A percentile compares a stretch with the other conserved stretches of the same genome.
phyloP scores from a whole-genome alignment of 208 protist species.

The Leishmania major region DNA sequence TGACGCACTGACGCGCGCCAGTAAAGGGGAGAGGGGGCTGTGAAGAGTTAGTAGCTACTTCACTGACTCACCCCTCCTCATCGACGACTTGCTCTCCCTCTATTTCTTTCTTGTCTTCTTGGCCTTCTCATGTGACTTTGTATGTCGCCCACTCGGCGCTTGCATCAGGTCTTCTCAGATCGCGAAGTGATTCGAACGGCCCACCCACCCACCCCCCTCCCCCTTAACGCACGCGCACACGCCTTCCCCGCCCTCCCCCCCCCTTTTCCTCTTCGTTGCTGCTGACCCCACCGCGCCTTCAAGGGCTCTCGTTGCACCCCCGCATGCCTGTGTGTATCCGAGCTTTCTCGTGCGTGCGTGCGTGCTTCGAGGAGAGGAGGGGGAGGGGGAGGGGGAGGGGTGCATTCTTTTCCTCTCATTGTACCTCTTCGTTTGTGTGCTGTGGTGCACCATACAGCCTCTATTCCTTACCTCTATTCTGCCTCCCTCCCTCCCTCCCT shows the following conservation, averaged over 20 bases:
- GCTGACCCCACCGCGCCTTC: no score
- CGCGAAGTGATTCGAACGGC: neutral
- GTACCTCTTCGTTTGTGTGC: neutral
- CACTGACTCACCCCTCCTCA: neutral
- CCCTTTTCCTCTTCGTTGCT: neutral
- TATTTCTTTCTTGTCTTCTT: neutral
- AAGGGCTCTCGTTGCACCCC: no score
- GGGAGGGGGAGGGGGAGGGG: no score
- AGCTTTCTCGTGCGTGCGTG: neutral
- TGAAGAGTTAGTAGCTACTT: neutral
- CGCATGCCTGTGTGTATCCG: neutral
- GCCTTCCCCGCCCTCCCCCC: neutral
- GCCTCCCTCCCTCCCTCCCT: neutral
- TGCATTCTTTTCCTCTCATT: neutral
- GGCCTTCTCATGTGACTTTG: neutral
- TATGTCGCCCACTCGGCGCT: neutral
- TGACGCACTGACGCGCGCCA: neutral
- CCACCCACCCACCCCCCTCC: neutral
- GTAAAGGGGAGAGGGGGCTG: neutral
- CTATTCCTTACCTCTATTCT: neutral
- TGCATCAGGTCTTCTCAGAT: neutral
- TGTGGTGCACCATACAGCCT: neutral
- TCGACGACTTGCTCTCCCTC: neutral
- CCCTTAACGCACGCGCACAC: no score
- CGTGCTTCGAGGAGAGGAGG: neutral